Evolutionary conservation across 441 rosid genomes (phyloP), one percentile per base, ranked within the genome.

Genomic region (Pelargonium citronellum): DNA sequence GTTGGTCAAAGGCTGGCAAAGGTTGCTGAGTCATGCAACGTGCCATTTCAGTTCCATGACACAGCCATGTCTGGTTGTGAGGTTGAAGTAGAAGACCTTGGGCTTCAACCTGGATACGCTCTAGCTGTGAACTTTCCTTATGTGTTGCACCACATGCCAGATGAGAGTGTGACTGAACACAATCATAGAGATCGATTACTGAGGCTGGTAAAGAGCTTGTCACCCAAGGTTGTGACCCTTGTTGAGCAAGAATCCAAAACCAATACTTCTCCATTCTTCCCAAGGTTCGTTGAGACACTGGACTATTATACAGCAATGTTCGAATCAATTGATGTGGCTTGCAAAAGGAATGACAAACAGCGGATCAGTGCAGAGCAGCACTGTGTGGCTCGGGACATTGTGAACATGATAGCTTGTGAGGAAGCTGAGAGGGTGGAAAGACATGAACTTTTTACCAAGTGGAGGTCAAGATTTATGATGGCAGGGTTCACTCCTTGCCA

Each of bases 381-480:
- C 68, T 88, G 93, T 37, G 85, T 88, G 65, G 93, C 93, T 47
- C 84, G 93, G 39, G 93, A 88, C 81, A 88, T 88, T 17, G 91
- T 88, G 65, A 88, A 86, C 69, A 85, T 88, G 93, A 83, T 88
- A 20, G 91, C 91, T 66, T 88, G 91, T 7, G 93, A 88, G 78
- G 86, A 74, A 0, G 71, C 66, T 5, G 93, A 88, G 60, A 82
- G 93, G 76, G 93, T 86, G 37, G 93, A 88, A 75, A 75, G 93
- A 30, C 93, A 88, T 2, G 93, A 88, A 77, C 85, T 81, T 46
- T 75, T 83, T 4, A 86, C 85, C 17, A 88, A 88, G 72, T 88
- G 93, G 93, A 81, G 78, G 73, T 73, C 66, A 2, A 74, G 93
- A 60, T 76, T 88, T 17, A 24, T 0, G 17, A 86, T 86, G 89